Evolutionary conservation across 352 stramenopile genomes (phyloP), one percentile per base, ranked within the genome.

Genomic region (Globisporangium splendens): DNA sequence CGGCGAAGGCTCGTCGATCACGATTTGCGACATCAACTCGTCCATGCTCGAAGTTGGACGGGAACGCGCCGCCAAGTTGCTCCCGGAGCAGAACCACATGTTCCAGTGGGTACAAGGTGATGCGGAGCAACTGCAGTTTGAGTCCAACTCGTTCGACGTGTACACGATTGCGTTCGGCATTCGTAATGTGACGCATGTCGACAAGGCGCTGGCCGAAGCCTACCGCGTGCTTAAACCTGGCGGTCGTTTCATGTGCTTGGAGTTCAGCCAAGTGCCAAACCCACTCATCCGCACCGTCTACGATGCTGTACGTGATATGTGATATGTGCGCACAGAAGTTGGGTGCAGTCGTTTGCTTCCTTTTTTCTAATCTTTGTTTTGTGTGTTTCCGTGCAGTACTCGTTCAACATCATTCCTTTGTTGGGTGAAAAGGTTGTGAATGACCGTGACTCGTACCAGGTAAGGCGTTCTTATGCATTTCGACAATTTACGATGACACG

Each of bases 101-200:
- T 91, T 96, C 61, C 70, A 71, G 24, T 99, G 97, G 80, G 77
- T 95, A 17, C 79, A 99, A 70, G 97, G 94, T 50, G 98, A 99
- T 73, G 97, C 97, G 2, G 96, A 99, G 80, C 71, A 88, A 52
- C 79, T 99, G 35, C 83, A 82, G 50, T 99, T 99, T 61, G 75
- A 88, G 46, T 83, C 96, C 68, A 88, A 98, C 69, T 91, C 86
- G 42, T 99, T 99, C 70, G 97, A 99, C 74, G 77, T 98, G 21
- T 99, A 99, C 69, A 99, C 97, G 15, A 99, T 99, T 70, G 95
- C 97, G 5, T 99, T 99, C 77, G 97, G 97, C 21, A 96, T 99
- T 59, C 83, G 97, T 18, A 99, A 99, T 73, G 95, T 98, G 22
- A 99, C 97, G 5, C 91, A 99, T 77, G 91, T 99, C 6, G 93